phyloP scores from a whole-genome alignment of 306 rosid species.

The Fragaria nilgerrensis region DNA sequence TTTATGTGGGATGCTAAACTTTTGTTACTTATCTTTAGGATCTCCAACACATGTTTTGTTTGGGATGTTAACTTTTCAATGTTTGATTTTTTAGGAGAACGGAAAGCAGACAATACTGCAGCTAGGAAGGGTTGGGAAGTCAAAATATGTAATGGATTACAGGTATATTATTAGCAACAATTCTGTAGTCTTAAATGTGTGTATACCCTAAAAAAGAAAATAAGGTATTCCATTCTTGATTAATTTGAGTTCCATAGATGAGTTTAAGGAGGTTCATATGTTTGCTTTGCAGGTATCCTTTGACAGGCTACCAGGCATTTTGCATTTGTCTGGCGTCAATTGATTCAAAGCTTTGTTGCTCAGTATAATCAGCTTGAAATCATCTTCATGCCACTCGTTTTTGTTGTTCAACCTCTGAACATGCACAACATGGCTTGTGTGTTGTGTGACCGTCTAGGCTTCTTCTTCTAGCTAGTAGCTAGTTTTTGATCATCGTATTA shows the following conservation, averaged over 20 bases:
- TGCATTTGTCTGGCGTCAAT: constrained; percentile 85
- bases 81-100: constrained; percentile 45
- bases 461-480: not conserved
- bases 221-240: not conserved
- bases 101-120: constrained; percentile 80
- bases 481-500: not conserved
- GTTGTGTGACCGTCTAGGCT: not conserved
- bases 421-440: constrained; percentile 7
- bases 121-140: constrained; percentile 78
- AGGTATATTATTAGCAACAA: constrained; percentile 41
- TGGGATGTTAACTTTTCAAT: not conserved
- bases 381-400: not conserved
- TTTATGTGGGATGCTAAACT: constrained; percentile 6
- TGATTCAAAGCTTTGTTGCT: constrained; percentile 87
- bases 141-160: constrained; percentile 88
- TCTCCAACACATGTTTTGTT: not conserved
- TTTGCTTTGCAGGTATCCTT: constrained; percentile 63
- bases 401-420: constrained; percentile 62
- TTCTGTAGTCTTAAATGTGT: not conserved
- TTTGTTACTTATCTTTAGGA: not conserved
- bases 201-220: not conserved
- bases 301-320: constrained; percentile 97
- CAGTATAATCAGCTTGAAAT: constrained; percentile 32
- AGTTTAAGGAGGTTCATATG: constrained; percentile 12
- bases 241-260: not conserved